A percentile compares a stretch with the other conserved stretches of the same genome.
Evolutionary conservation across 2,329 filamentous ascomycete species (phyloP).

Genomic region (Hypoxylon sp.): DNA sequence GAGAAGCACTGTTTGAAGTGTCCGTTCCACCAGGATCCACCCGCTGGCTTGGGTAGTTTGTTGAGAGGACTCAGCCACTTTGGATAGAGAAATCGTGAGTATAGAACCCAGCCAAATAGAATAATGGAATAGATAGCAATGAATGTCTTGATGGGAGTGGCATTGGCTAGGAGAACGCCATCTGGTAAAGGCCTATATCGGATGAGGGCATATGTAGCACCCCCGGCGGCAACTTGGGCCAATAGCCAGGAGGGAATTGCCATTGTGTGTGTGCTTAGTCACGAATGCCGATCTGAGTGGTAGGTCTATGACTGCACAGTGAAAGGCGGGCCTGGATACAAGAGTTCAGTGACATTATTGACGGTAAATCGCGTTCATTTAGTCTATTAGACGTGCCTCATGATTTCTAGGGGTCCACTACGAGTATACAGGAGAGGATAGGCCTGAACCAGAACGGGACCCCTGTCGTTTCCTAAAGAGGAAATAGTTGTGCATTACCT

Average conservation of each 20-base stretch:
- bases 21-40: conserved; percentile 19
- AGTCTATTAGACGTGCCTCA: conserved; percentile 18
- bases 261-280: conserved; percentile 20
- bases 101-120: conserved; percentile 10
- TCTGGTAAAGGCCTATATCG: conserved; percentile 22
- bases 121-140: conserved; percentile 12
- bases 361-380: conserved; percentile 18
- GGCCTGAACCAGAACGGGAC: conserved; percentile 8
- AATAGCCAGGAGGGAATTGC: conserved; percentile 23
- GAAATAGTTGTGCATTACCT: conserved; percentile 8
- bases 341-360: conserved; percentile 15
- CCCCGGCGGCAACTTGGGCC: conserved; percentile 19
- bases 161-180: conserved; percentile 3
- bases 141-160: conserved; percentile 8
- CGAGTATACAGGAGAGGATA: conserved; percentile 6
- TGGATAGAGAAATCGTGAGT: conserved; percentile 10
- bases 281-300: conserved; percentile 11
- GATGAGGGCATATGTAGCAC: conserved; percentile 18
- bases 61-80: conserved; percentile 22
- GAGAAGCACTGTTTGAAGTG: conserved; percentile 23
- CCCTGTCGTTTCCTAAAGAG: conserved; percentile 17
- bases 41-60: conserved; percentile 17
- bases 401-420: conserved; percentile 1
- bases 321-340: conserved; percentile 15
- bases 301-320: conserved; percentile 13